Evolutionary conservation across 495 filamentous ascomycete genomes (phyloP), one percentile per base, ranked within the genome.

Genomic region (Pyrenopolyporus hunteri): DNA sequence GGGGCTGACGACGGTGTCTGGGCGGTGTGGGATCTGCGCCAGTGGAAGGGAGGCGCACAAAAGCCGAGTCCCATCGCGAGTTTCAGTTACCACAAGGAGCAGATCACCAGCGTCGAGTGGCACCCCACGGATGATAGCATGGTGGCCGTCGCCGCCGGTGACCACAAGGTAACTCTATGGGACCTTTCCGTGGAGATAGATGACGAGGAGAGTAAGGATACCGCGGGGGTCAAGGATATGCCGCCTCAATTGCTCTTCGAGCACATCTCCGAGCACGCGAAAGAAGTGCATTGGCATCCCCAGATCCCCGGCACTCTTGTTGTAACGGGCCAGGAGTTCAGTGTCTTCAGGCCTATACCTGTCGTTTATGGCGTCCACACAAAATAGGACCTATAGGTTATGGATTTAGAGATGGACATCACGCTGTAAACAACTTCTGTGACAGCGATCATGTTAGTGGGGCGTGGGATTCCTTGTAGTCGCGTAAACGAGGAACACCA

Each of bases 101-200:
- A 96, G 57, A 90, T 98, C 68, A 98, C 94, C 11, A 91, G 89
- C 70, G 82, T 98, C 17, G 93, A 98, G 76, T 98, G 95, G 92
- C 93, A 98, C 74, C 94, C 94, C 11, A 89, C 89, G 2, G 94
- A 98, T 63, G 93, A 98, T 76, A 92, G 87, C 72, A 93, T 97
- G 53, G 86, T 98, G 11, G 89, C 90, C 5, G 92, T 97, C 14
- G 93, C 90, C 6, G 91, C 91, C 1, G 94, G 92, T 13, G 94
- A 98, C 72, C 93, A 92, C 70, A 96, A 93, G 7, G 82, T 97
- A 19, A 97, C 94, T 1, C 78, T 97, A 37, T 98, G 94, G 94
- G 94, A 98, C 87, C 71, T 98, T 71, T 89, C 91, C 2, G 94
- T 98, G 32, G 94, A 98, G 76, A 63, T 98, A 52, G 94, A 98